Evolutionary conservation across 495 filamentous ascomycete genomes (phyloP).

Genomic region (Aspergillus leporis): DNA sequence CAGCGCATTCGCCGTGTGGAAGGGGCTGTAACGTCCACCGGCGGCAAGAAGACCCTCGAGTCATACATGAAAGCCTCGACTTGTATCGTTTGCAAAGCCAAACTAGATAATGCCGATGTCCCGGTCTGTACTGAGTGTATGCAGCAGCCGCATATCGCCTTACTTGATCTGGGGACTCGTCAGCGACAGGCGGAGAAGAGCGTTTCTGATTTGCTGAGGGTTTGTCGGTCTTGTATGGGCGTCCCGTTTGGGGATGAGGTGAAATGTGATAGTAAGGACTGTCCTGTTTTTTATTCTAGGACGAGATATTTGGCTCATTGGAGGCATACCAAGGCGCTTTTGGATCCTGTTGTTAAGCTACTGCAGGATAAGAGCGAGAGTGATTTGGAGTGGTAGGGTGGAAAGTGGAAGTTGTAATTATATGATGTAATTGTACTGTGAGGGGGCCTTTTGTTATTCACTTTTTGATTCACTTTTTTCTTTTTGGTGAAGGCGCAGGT

Average conservation of each 20-base stretch:
- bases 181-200: conserved; percentile 65
- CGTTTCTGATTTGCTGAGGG: conserved; percentile 62
- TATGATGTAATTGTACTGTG: background rate
- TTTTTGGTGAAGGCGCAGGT: background rate
- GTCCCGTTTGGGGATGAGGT: conserved; percentile 73
- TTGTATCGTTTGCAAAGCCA: conserved; percentile 75
- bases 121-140: conserved; percentile 67
- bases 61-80: conserved; percentile 79
- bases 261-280: conserved; percentile 85
- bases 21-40: conserved; percentile 21
- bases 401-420: background rate
- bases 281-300: conserved; percentile 88
- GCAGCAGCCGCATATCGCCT: conserved; percentile 51
- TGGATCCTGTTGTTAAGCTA: conserved; percentile 56
- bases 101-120: conserved; percentile 52
- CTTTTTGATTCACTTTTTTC: too few species aligned
- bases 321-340: conserved; percentile 54
- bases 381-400: conserved; percentile 44
- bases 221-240: conserved; percentile 83
- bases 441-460: background rate
- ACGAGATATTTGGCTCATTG: conserved; percentile 67
- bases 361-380: conserved; percentile 50
- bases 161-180: conserved; percentile 60
- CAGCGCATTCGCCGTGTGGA: conserved; percentile 67
- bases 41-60: conserved; percentile 69